Percentiles rank a stretch among this genome's conserved stretches.
phyloP scores from a whole-genome alignment of 1,284 basidiomycete species.

The Moniliophthora roreri region DNA sequence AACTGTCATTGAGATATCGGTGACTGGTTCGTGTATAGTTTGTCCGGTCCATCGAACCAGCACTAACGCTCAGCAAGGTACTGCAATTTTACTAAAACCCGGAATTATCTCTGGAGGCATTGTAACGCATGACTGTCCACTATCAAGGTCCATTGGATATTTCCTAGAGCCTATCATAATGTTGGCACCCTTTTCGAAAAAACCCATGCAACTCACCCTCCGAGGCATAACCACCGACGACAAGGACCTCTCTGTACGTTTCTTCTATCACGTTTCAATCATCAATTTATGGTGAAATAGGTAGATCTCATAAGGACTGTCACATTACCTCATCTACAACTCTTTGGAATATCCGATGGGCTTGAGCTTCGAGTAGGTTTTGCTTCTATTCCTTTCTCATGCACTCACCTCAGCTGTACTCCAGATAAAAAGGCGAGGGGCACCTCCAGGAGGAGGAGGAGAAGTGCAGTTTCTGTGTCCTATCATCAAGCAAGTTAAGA shows the following conservation, averaged over 20 bases:
- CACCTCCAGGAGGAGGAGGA: constrained; percentile 91
- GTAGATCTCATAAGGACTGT: constrained; percentile 92
- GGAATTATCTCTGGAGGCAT: constrained; percentile 88
- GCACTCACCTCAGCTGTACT: constrained; percentile 6
- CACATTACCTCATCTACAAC: constrained; percentile 87
- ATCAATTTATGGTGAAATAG: constrained; percentile 36
- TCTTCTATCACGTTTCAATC: background rate
- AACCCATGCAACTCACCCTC: constrained; percentile 78
- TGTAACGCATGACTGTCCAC: constrained; percentile 84
- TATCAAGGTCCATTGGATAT: constrained; percentile 89
- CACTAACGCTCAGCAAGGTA: constrained; percentile 53
- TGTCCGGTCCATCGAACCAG: constrained; percentile 1
- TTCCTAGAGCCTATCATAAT: constrained; percentile 91
- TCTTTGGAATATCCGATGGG: constrained; percentile 88
- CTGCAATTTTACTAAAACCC: constrained; percentile 87
- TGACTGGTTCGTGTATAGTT: constrained; percentile 69
- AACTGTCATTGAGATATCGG: constrained; percentile 92
- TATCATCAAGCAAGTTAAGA: constrained; percentile 85
- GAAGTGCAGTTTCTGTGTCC: constrained; percentile 95
- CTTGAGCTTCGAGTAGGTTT: constrained; percentile 74
- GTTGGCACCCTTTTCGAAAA: constrained; percentile 93
- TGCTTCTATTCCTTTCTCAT: background rate
- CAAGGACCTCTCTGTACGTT: constrained; percentile 79
- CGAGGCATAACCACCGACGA: constrained; percentile 92
- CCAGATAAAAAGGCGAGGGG: constrained; percentile 91